A percentile compares a stretch with the other conserved stretches of the same genome.
phyloP scores from a whole-genome alignment of 176 grass and related monocot species.

The Chloris gayana region DNA sequence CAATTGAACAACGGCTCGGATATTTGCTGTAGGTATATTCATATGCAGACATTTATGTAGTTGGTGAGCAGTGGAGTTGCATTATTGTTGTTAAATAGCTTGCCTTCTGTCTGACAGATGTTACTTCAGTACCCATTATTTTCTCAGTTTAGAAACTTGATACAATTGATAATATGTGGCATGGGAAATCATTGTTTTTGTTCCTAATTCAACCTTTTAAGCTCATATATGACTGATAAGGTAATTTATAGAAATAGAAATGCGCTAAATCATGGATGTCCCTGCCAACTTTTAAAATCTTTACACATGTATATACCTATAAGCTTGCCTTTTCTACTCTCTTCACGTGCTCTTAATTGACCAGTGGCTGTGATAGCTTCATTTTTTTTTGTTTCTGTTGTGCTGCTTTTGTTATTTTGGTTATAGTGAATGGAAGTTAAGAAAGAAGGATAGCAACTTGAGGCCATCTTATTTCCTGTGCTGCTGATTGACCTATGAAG shows the following conservation, averaged over 20 bases:
- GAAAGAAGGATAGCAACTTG: neutral
- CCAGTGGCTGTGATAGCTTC: neutral
- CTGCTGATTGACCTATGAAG: neutral
- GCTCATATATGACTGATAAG: neutral
- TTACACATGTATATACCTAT: neutral
- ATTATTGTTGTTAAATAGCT: no score
- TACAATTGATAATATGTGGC: neutral
- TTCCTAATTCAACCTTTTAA: neutral
- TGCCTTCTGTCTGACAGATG: no score
- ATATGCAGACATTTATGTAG: no score
- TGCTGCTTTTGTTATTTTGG: neutral
- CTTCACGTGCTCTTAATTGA: neutral
- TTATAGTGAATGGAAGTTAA: neutral
- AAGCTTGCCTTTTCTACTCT: neutral
- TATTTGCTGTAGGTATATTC: neutral
- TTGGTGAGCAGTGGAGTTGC: no score
- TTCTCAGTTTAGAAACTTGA: no score
- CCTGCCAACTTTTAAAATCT: neutral
- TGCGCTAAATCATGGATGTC: neutral
- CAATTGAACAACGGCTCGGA: neutral
- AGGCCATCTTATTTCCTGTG: neutral
- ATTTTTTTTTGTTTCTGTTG: slow-evolving; percentile 18
- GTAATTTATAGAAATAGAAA: neutral
- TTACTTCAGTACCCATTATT: no score
- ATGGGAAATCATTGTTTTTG: neutral